Evolutionary conservation across 306 rosid genomes (phyloP), one percentile per base, ranked within the genome.

Genomic region (Hippophae gyantsensis): DNA sequence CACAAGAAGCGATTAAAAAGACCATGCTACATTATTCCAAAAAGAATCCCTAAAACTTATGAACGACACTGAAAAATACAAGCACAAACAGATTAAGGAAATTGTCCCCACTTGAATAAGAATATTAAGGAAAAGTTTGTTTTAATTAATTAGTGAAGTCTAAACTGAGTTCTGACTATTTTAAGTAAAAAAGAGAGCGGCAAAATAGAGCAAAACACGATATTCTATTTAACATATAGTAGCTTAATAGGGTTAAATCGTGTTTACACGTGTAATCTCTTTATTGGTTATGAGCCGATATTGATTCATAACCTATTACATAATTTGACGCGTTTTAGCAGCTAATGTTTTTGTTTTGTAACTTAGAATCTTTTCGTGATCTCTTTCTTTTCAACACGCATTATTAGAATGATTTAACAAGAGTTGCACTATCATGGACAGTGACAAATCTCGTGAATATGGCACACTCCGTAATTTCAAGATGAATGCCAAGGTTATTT

Each of bases 371-470:
- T 84, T 84, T 87, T 77, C 86, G 86, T 75, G 89, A 81, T 38
- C 70, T 61, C 57, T 66, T 63, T 70, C 42, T 51, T 65, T 60
- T 76, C 75, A 70, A 66, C 76, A 69, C 49, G 77, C 62, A 76
- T 71, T 68, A 77, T 75, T 73, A 52, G 70, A 64, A 52, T 58
- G 83, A 76, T 60, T 46, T 14, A 75, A 66, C 65, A 60, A n/a
- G 54, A 60, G 53, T 58, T 51, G 51, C 72, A 65, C 59, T 42
- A 7, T 59, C 58, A 50, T 58, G 74, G 83, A 84, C 83, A 70
- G 78, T 66, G 92, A 69, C 87, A 79, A 87, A 67, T 78, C 94
- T 87, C 97, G 95, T 90, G 97, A 84, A 55, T 61, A 53, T 79
- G 84, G 82, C 78, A 79, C 40, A 13, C 13, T 45, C 52, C 27